Percentiles rank a stretch among this genome's conserved stretches.
phyloP scores from a whole-genome alignment of 345 rosid genomes.

The Ailanthus altissimus region DNA sequence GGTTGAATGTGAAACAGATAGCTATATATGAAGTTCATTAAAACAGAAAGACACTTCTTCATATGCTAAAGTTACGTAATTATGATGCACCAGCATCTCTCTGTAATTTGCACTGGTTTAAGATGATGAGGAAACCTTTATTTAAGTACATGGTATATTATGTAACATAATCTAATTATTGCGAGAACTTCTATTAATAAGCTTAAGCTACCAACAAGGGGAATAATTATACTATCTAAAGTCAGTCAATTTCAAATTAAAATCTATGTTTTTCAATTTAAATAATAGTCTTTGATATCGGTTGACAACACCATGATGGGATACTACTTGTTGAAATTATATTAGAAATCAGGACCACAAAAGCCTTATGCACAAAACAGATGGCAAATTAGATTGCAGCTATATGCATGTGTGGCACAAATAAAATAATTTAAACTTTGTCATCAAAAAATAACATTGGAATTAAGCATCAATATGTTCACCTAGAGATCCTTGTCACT shows the following conservation, averaged over 20 bases:
- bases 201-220: neutral
- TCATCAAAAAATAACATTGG: neutral
- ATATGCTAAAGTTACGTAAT: too few species aligned
- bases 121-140: too few species aligned
- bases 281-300: neutral
- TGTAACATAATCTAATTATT: neutral
- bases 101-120: neutral
- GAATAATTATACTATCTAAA: too few species aligned
- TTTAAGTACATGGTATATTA: neutral
- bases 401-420: neutral
- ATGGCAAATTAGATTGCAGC: neutral
- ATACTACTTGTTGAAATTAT: neutral
- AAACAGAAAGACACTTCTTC: too few species aligned
- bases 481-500: neutral
- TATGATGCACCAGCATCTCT: neutral
- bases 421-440: neutral
- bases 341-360: neutral
- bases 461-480: neutral
- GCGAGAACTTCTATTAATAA: neutral
- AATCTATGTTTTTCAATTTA: neutral
- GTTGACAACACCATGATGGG: neutral
- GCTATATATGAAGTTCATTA: too few species aligned
- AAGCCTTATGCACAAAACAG: neutral
- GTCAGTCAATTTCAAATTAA: neutral
- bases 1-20: too few species aligned